A percentile compares a stretch with the other conserved stretches of the same genome.
These are phyloP conservation scores for Pseudogymnoascus sp. DNA, from an alignment of 2,329 filamentous ascomycete species.

Conservation along the genomic window DNA sequence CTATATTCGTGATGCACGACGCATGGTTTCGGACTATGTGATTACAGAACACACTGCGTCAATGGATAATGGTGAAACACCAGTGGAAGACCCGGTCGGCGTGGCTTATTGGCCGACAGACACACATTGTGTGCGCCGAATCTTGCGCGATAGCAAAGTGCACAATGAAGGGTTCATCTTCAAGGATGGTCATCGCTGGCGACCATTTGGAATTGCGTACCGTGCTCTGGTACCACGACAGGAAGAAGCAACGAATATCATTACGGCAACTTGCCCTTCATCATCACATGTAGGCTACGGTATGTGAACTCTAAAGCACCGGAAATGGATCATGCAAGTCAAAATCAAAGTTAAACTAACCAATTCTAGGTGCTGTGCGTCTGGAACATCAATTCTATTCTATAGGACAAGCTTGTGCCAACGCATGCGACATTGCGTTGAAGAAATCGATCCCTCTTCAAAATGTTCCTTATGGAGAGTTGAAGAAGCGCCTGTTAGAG, in stretches of 20 bases:
- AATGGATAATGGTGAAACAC: slow-evolving; percentile 5
- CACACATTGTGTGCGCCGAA: slow-evolving; percentile 21
- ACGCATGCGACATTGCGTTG: slow-evolving; percentile 15
- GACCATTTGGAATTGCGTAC: slow-evolving; percentile 18
- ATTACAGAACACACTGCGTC: slow-evolving; percentile 22
- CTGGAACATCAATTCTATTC: slow-evolving; percentile 16
- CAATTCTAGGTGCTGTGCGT: slow-evolving; percentile 11
- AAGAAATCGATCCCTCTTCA: background rate
- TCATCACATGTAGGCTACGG: background rate
- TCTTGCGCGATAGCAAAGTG: slow-evolving; percentile 19
- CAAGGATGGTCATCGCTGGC: slow-evolving; percentile 18
- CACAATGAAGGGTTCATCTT: slow-evolving; percentile 23
- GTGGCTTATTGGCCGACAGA: slow-evolving; percentile 24
- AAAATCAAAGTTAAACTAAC: background rate
- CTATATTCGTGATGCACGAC: slow-evolving; percentile 26
- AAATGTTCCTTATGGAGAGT: slow-evolving; percentile 10
- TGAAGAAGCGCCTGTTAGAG: background rate
- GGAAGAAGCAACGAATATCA: slow-evolving; percentile 11
- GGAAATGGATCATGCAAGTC: background rate
- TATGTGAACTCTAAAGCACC: background rate
- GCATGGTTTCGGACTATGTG: slow-evolving; percentile 22
- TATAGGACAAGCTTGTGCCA: slow-evolving; percentile 14
- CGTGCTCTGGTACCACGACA: slow-evolving; percentile 14
- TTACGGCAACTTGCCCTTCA: background rate
- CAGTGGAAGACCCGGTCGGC: slow-evolving; percentile 15